These are phyloP conservation scores for Hypoxylon subgilvum DNA, from an alignment of 495 filamentous ascomycete species.

Conservation along the genomic window DNA sequence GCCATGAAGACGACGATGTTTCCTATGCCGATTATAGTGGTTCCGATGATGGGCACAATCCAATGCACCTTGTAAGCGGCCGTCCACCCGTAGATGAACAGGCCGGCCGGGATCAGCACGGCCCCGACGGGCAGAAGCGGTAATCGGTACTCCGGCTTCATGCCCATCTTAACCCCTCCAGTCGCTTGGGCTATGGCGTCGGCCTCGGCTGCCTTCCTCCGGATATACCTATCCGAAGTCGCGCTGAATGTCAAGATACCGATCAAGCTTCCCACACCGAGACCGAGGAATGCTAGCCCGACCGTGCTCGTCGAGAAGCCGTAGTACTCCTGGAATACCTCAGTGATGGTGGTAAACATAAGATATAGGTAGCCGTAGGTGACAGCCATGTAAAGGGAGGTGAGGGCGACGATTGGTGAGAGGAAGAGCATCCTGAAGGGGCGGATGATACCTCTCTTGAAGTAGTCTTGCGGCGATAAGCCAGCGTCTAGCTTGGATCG, in stretches of 20 bases:
- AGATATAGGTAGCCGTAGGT: conserved; percentile 78
- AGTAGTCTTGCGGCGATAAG: conserved; percentile 52
- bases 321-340: conserved; percentile 63
- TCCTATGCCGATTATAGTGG: conserved; percentile 52
- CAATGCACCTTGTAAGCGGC: conserved; percentile 69
- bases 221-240: conserved; percentile 44
- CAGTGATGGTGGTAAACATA: conserved; percentile 70
- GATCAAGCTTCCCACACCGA: conserved; percentile 50
- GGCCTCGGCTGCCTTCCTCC: conserved; percentile 38
- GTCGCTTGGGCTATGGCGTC: conserved; percentile 36
- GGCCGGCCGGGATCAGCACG: conserved; percentile 45
- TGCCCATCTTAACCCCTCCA: conserved; percentile 29
- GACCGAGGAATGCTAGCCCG: conserved; percentile 56
- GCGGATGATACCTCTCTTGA: conserved; percentile 57
- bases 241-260: conserved; percentile 44
- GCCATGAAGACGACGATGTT: conserved; percentile 56
- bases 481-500: conserved; percentile 60
- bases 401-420: conserved; percentile 67
- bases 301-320: conserved; percentile 62
- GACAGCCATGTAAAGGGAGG: conserved; percentile 72
- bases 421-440: conserved; percentile 61
- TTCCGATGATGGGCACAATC: conserved; percentile 61
- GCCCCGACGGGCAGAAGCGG: conserved; percentile 68
- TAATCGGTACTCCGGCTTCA: conserved; percentile 58
- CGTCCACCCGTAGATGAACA: conserved; percentile 58